phyloP scores from a whole-genome alignment of 2,329 filamentous ascomycete species.

The Hymenoscyphus scutula region DNA sequence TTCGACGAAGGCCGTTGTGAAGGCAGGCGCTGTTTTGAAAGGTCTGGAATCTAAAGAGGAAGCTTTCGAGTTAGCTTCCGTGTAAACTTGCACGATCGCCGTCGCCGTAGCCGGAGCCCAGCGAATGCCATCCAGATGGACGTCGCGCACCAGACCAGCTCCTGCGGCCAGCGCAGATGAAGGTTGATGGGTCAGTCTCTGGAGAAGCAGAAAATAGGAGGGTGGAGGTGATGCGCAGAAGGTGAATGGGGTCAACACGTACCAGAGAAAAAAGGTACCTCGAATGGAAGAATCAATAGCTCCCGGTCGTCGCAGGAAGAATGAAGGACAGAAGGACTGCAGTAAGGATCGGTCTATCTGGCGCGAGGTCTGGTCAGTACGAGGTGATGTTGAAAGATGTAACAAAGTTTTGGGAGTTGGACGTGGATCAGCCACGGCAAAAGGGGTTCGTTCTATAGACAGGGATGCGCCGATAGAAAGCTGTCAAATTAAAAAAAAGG shows the following conservation, averaged over 20 bases:
- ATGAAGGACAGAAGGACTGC: slow-evolving; percentile 12
- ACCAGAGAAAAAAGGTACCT: slow-evolving; percentile 29
- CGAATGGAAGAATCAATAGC: slow-evolving; percentile 12
- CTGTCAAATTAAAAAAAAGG: slow-evolving; percentile 31
- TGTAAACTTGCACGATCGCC: slow-evolving; percentile 10
- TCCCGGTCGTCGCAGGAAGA: slow-evolving; percentile 19
- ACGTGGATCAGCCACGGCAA: slow-evolving; percentile 24
- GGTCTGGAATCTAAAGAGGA: slow-evolving; percentile 18
- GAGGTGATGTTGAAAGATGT: slow-evolving; percentile 20
- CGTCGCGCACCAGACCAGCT: neutral
- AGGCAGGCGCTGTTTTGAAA: slow-evolving; percentile 24
- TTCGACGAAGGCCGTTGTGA: slow-evolving; percentile 32
- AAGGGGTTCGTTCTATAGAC: slow-evolving; percentile 33
- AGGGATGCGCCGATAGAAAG: slow-evolving; percentile 26
- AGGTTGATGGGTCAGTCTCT: neutral
- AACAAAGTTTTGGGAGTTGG: slow-evolving; percentile 25
- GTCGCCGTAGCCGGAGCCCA: neutral
- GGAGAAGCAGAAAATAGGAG: slow-evolving; percentile 10
- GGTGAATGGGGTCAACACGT: slow-evolving; percentile 29
- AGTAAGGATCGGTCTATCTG: slow-evolving; percentile 21
- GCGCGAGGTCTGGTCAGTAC: slow-evolving; percentile 25
- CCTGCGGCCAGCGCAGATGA: neutral
- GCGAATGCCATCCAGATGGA: neutral
- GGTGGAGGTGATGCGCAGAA: slow-evolving; percentile 23
- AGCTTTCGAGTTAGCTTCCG: slow-evolving; percentile 26